Evolutionary conservation across 1,284 basidiomycete genomes (phyloP).

Genomic region (Stygiomarasmius scandens): DNA sequence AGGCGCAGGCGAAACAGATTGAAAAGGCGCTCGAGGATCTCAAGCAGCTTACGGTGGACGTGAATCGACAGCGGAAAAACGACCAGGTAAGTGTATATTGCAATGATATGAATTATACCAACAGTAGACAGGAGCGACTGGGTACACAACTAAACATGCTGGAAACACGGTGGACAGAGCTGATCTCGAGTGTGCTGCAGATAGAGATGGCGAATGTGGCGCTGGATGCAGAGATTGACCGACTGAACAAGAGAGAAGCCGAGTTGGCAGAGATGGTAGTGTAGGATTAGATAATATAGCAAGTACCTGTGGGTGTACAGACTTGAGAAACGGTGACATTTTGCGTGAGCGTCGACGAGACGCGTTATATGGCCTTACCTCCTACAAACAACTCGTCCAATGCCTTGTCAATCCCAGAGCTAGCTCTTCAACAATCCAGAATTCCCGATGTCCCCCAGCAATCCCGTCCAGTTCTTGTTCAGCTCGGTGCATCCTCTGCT

Average conservation of each 20-base stretch:
- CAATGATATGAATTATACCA: not conserved
- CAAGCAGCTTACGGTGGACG: slow-evolving; percentile 75
- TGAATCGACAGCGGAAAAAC: slow-evolving; percentile 88
- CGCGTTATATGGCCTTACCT: no score
- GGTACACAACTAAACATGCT: slow-evolving; percentile 79
- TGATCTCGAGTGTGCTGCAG: slow-evolving; percentile 85
- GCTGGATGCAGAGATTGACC: slow-evolving; percentile 72
- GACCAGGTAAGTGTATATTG: slow-evolving; percentile 57
- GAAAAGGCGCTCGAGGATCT: slow-evolving; percentile 75
- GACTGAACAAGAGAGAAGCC: slow-evolving; percentile 56
- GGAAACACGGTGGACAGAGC: slow-evolving; percentile 87
- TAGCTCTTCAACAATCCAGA: slow-evolving; percentile 2
- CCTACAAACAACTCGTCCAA: not conserved
- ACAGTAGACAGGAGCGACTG: slow-evolving; percentile 56
- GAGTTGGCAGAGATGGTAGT: slow-evolving; percentile 52
- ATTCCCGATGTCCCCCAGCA: no score
- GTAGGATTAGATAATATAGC: not conserved
- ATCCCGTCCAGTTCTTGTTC: slow-evolving; percentile 45
- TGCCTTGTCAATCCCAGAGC: not conserved
- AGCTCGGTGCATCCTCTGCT: slow-evolving; percentile 33
- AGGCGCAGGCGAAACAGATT: slow-evolving; percentile 74
- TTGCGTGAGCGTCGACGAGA: no score
- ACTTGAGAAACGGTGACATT: slow-evolving; percentile 4
- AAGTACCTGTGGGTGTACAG: not conserved
- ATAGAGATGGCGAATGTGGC: slow-evolving; percentile 92